Evolutionary conservation across 495 filamentous ascomycete species (phyloP).

Genomic region (Cercophora scortea): DNA sequence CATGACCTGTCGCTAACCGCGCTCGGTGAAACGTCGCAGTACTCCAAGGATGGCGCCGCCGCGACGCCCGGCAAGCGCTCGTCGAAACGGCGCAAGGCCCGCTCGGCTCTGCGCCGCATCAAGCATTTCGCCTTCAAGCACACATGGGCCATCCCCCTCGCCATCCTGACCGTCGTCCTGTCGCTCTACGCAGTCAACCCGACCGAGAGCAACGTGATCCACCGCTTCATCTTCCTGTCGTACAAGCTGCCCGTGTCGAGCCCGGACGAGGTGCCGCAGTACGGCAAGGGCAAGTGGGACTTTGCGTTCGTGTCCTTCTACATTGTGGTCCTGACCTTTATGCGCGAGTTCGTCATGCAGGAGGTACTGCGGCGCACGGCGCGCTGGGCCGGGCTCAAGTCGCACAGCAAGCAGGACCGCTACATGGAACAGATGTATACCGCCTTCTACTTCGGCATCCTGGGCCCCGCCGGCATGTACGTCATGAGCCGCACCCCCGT

Average conservation of each 20-base stretch:
- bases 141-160: conserved; percentile 74
- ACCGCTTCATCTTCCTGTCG: conserved; percentile 87
- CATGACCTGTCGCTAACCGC: background rate
- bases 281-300: conserved; percentile 84
- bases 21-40: conserved; percentile 4
- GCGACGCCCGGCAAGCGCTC: conserved; percentile 32
- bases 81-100: conserved; percentile 50
- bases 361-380: conserved; percentile 77
- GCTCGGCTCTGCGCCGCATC: conserved; percentile 56
- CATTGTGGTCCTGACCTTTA: conserved; percentile 81
- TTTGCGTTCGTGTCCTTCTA: conserved; percentile 87
- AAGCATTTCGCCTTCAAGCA: conserved; percentile 61
- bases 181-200: conserved; percentile 71
- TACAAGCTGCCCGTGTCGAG: conserved; percentile 60
- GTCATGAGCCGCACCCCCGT: conserved; percentile 86
- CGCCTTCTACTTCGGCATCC: conserved; percentile 83
- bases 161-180: conserved; percentile 58
- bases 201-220: conserved; percentile 69
- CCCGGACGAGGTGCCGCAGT: conserved; percentile 54
- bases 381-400: conserved; percentile 58
- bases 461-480: conserved; percentile 82
- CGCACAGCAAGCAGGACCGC: conserved; percentile 72
- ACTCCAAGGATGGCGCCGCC: conserved; percentile 8
- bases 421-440: conserved; percentile 99
- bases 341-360: conserved; percentile 96